Percentiles rank a stretch among this genome's conserved stretches.
Evolutionary conservation across 2,329 filamentous ascomycete genomes (phyloP).

Genomic region (Colletotrichum musicola): DNA sequence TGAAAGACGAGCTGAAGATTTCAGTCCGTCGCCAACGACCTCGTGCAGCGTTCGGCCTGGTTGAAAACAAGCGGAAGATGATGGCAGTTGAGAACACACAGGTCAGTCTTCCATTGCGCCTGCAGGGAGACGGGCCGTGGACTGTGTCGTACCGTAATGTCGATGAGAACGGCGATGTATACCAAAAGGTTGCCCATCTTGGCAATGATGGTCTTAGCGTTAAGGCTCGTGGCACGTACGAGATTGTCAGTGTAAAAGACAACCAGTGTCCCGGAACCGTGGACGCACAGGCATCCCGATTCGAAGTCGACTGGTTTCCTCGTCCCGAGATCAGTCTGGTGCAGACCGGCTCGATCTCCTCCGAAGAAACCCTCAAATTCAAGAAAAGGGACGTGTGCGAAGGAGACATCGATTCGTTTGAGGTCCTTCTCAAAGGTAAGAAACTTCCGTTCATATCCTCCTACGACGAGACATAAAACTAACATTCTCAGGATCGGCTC

Average conservation of each 20-base stretch:
- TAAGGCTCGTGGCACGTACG: conserved; percentile 78
- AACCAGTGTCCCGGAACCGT: conserved; percentile 85
- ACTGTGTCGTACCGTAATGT: conserved; percentile 80
- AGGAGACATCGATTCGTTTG: conserved; percentile 90
- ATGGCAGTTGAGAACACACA: conserved; percentile 81
- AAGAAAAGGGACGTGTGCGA: conserved; percentile 90
- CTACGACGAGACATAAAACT: conserved; percentile 42
- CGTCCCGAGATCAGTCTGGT: conserved; percentile 79
- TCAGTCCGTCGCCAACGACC: conserved; percentile 90
- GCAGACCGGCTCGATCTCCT: conserved; percentile 71
- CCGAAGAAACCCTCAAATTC: conserved; percentile 63
- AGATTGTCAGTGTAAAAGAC: conserved; percentile 83
- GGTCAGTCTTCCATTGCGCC: conserved; percentile 82
- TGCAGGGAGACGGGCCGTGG: conserved; percentile 91
- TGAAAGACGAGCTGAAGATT: conserved; percentile 88
- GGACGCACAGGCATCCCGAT: conserved; percentile 78
- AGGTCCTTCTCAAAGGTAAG: conserved; percentile 82
- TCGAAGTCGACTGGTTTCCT: conserved; percentile 87
- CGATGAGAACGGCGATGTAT: conserved; percentile 61
- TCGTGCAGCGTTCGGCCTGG: conserved; percentile 84
- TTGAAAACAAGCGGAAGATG: conserved; percentile 83
- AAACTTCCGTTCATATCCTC: conserved; percentile 13
- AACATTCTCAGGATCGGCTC: conserved; percentile 73
- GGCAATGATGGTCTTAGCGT: conserved; percentile 79
- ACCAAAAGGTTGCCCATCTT: conserved; percentile 62